Conservation (phyloP, 2,329 filamentous ascomycete genomes). For the Alternaria arbusti region DNA sequence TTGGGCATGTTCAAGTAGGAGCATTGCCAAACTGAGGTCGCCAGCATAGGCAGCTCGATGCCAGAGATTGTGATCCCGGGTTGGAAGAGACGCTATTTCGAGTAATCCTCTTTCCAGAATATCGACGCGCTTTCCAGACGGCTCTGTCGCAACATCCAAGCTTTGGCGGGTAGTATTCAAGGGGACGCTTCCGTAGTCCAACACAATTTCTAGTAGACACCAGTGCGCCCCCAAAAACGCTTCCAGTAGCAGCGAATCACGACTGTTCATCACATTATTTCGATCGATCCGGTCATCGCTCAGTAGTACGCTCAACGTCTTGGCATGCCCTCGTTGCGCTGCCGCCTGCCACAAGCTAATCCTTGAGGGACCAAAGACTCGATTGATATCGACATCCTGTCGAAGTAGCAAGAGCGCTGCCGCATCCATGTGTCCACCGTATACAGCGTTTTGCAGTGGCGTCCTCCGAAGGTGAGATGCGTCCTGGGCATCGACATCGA, state of each 20-base stretch:
- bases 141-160: neutral
- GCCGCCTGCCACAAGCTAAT: neutral
- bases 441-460: neutral
- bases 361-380: fast-evolving
- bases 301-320: neutral
- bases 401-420: neutral
- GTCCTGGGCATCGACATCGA: neutral
- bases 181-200: neutral
- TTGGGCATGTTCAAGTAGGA: neutral
- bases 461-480: fast-evolving
- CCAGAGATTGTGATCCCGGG: neutral
- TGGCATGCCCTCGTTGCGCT: neutral
- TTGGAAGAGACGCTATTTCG: neutral
- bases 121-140: neutral
- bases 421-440: neutral
- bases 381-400: neutral
- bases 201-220: neutral
- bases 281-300: neutral
- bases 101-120: neutral
- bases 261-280: neutral
- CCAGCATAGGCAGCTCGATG: neutral
- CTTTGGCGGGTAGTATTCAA: neutral
- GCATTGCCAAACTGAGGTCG: neutral
- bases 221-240: neutral
- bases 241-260: neutral